Evolutionary conservation across 2,329 filamentous ascomycete genomes (phyloP).

Genomic region (Volutella citrinella): DNA sequence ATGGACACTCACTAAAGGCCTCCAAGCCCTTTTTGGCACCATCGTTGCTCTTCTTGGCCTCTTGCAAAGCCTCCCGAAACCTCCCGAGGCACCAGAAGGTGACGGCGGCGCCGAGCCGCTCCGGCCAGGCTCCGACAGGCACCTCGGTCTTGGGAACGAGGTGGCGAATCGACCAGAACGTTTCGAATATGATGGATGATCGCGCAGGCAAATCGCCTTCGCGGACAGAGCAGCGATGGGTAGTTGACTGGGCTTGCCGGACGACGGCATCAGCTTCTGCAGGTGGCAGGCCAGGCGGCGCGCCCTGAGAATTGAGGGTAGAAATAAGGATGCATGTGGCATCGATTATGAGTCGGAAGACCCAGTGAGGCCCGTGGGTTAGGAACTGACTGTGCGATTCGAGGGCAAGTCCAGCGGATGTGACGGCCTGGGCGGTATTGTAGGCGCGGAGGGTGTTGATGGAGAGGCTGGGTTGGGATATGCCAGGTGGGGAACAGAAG

Average conservation of each 20-base stretch:
- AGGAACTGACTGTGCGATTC: constrained; percentile 40
- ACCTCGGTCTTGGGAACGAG: constrained; percentile 37
- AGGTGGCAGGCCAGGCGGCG: constrained; percentile 28
- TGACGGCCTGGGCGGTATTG: constrained; percentile 44
- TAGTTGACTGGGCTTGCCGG: constrained; percentile 31
- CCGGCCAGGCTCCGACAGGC: constrained; percentile 39
- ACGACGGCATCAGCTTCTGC: constrained; percentile 29
- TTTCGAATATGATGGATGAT: constrained; percentile 44
- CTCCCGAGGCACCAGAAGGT: constrained; percentile 48
- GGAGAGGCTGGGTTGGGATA: constrained; percentile 35
- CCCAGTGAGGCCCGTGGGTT: constrained; percentile 47
- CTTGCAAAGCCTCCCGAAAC: constrained; percentile 43
- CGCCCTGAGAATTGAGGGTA: constrained; percentile 43
- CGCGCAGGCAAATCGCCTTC: constrained; percentile 49
- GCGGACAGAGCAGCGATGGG: constrained; percentile 42
- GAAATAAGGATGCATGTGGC: constrained; percentile 45
- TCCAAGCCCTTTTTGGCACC: constrained; percentile 29
- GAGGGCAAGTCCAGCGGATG: constrained; percentile 41
- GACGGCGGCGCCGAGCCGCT: constrained; percentile 47
- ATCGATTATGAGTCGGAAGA: constrained; percentile 45
- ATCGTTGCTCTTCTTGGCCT: constrained; percentile 31
- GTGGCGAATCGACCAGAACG: constrained; percentile 43
- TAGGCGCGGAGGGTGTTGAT: constrained; percentile 46
- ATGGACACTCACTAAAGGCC: constrained; percentile 29
- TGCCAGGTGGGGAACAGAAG: constrained; percentile 42